Conservation (phyloP, 2,329 filamentous ascomycete species). For the Fusarium sp. region DNA sequence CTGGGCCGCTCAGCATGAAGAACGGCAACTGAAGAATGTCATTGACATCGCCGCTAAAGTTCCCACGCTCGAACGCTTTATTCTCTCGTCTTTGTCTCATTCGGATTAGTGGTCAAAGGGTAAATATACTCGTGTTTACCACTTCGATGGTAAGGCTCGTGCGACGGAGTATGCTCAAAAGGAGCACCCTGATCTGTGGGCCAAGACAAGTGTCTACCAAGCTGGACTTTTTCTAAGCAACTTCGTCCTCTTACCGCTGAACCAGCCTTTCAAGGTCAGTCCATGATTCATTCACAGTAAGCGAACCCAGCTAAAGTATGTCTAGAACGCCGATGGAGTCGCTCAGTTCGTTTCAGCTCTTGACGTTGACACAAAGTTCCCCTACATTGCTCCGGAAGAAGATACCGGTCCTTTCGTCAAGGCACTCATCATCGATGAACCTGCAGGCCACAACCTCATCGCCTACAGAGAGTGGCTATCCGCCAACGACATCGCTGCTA, state of each 20-base stretch:
- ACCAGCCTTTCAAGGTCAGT: constrained; percentile 16
- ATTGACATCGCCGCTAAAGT: constrained; percentile 48
- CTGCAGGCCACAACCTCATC: constrained; percentile 34
- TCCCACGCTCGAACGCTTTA: constrained; percentile 47
- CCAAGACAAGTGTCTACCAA: constrained; percentile 35
- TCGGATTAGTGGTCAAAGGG: constrained; percentile 50
- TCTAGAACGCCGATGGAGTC: constrained; percentile 25
- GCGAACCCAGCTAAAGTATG: background rate
- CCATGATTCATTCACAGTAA: rapidly evolving
- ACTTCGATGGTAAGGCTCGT: constrained; percentile 54
- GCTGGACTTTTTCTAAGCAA: constrained; percentile 32
- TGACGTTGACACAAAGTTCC: constrained; percentile 26
- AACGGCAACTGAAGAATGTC: constrained; percentile 48
- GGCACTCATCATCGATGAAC: constrained; percentile 29
- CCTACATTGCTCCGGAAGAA: constrained; percentile 38
- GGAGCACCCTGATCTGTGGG: constrained; percentile 29
- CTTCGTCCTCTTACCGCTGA: background rate
- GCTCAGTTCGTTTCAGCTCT: constrained; percentile 30
- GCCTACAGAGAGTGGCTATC: constrained; percentile 38
- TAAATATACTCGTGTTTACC: constrained; percentile 52
- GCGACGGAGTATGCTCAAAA: constrained; percentile 42
- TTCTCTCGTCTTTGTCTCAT: constrained; percentile 51
- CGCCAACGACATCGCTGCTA: constrained; percentile 16
- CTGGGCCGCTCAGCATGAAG: constrained; percentile 44
- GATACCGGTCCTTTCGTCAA: constrained; percentile 38